Evolutionary conservation across 2,329 filamentous ascomycete species (phyloP).

Genomic region (Rutstroemia sp.): DNA sequence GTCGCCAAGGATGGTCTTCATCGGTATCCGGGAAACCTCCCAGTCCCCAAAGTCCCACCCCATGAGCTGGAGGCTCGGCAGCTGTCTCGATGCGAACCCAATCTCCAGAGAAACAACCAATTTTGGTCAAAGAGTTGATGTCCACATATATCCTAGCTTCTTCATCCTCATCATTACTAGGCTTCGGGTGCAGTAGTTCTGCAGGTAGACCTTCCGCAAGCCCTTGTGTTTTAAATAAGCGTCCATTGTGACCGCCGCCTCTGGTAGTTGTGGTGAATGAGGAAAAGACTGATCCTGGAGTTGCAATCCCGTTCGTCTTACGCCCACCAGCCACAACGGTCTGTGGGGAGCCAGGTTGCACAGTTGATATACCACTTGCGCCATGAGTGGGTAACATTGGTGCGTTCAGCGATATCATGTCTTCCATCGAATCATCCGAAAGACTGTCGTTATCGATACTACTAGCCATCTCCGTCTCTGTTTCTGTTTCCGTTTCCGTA

Average conservation of each 20-base stretch:
- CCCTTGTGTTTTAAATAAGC: slow-evolving; percentile 77
- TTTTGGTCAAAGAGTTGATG: slow-evolving; percentile 73
- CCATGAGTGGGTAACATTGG: slow-evolving; percentile 71
- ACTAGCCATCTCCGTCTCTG: slow-evolving; percentile 49
- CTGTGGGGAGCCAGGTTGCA: slow-evolving; percentile 75
- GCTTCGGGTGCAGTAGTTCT: slow-evolving; percentile 78
- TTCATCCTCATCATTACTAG: slow-evolving; percentile 70
- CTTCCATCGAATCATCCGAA: slow-evolving; percentile 86
- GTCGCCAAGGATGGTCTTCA: slow-evolving; percentile 62
- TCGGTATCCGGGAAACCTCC: slow-evolving; percentile 58
- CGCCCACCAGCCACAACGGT: slow-evolving; percentile 47
- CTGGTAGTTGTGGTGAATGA: slow-evolving; percentile 80
- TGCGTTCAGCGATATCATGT: slow-evolving; percentile 83
- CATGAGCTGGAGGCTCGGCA: slow-evolving; percentile 63
- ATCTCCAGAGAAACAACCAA: slow-evolving; percentile 95
- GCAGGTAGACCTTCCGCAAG: slow-evolving; percentile 64
- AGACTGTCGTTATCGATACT: slow-evolving; percentile 64
- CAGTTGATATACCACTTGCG: slow-evolving; percentile 71
- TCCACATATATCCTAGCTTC: slow-evolving; percentile 88
- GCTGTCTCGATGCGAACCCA: slow-evolving; percentile 84
- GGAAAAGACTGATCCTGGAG: slow-evolving; percentile 84
- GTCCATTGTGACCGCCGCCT: slow-evolving; percentile 62
- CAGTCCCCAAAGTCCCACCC: slow-evolving; percentile 58
- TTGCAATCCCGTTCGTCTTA: slow-evolving; percentile 66
- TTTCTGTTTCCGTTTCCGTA: slow-evolving; percentile 51